phyloP scores from a whole-genome alignment of 106 monocot species.

The Gastrodia elata region DNA sequence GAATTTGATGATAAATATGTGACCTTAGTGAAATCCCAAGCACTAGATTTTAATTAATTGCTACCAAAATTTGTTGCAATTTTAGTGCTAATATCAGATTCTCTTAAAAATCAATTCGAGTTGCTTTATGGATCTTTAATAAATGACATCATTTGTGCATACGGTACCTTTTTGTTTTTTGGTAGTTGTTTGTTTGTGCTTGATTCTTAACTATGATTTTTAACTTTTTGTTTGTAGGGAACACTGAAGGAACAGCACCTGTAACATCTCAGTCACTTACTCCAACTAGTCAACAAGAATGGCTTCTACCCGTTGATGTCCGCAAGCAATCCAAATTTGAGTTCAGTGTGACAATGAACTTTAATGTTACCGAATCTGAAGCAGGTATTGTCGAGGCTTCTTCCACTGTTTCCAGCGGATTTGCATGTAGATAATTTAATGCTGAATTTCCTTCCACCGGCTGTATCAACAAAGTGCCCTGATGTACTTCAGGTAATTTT shows the following conservation, averaged over 20 bases:
- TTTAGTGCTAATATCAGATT: background rate
- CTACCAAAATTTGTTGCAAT: background rate
- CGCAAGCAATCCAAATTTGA: background rate
- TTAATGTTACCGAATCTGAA: background rate
- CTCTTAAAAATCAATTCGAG: background rate
- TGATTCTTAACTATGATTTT: background rate
- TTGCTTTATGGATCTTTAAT: background rate
- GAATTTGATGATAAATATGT: too few species aligned
- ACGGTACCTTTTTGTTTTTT: background rate
- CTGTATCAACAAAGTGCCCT: slow-evolving; percentile 1
- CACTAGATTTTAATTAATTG: too few species aligned
- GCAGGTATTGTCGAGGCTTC: background rate
- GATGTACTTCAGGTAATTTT: slow-evolving; percentile 1
- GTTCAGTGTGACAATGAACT: background rate
- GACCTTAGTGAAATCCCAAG: too few species aligned
- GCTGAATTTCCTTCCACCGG: slow-evolving; percentile 3
- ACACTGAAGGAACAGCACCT: background rate
- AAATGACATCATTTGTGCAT: background rate
- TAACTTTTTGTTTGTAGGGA: background rate
- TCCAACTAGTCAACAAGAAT: background rate
- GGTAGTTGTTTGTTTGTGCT: background rate
- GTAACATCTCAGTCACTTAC: slow-evolving; percentile 6
- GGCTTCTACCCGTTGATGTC: background rate
- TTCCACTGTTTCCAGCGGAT: background rate
- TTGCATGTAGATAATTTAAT: background rate